Base-by-base conservation (phyloP, 1,284 basidiomycete genomes). In the Phlebopus sp. region DNA sequence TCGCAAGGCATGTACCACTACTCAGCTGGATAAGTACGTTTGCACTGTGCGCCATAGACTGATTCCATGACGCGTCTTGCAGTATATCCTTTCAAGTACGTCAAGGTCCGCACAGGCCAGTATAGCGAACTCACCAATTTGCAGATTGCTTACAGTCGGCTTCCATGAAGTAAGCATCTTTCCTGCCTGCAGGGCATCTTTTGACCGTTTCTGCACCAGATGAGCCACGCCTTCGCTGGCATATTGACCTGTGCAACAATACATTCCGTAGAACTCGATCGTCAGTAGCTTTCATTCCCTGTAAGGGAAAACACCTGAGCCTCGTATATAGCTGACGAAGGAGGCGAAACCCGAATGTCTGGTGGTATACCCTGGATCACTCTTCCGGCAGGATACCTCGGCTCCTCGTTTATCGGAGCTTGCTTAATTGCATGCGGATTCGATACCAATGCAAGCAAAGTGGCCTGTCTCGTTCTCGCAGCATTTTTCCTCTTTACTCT, bases 11-110 rank as follows among this genome's bases (percentile, higher is more conserved):
- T 74, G 72, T 90, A 42, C 88, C 87, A n/a, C 72, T 81, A 59
- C 64, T 92, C 50, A 83, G 80, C 40, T 70, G 72, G 58, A 77
- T 93, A 55, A 84, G 87, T 88, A 58, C 75, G 85, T 78, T 23
- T 37, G 34, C 18, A 37, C 42, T 4, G 47, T 23, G 23, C 18
- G 15, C 25, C 7, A 14, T 7, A 6, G 32, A 44, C 15, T 45
- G 19, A 40, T 15, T 37, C 50, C n/a, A 6, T 66, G n/a, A 63
- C 36, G 27, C 32, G 31, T n/a, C 35, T 21, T 25, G 44, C 54
- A 90, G 88, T 95, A 58, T 96, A 94, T 67, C 92, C 92, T 1
- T 96, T 95, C 81, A 94, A 94, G 85, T 90, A 74, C 66, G 82
- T 66, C 42, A 21, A 34, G 32, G 35, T 30, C 21, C 15, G 8